Conservation (phyloP, 768 basidiomycete species). For the Paxillus rubicundulus region DNA sequence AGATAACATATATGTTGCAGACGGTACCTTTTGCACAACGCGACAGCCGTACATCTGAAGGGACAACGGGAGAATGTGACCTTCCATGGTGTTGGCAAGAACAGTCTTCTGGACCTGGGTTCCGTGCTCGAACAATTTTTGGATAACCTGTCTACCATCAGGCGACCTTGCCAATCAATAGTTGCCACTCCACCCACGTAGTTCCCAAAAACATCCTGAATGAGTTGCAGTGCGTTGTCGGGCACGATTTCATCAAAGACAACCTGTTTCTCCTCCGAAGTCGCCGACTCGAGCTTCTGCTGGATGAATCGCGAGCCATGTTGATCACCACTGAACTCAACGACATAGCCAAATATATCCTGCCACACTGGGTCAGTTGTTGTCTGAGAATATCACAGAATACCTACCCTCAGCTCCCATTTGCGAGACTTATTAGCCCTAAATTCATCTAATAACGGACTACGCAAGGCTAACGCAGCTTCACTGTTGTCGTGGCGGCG, state of each 20-base stretch:
- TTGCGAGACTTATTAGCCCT: slow-evolving; percentile 71
- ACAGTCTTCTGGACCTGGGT: slow-evolving; percentile 68
- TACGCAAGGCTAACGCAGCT: slow-evolving; percentile 46
- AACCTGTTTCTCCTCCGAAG: slow-evolving; percentile 72
- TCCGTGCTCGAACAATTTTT: slow-evolving; percentile 90
- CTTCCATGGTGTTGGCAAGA: slow-evolving; percentile 72
- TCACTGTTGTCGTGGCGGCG: slow-evolving; percentile 46
- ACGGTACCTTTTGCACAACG: slow-evolving; percentile 83
- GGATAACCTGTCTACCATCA: slow-evolving; percentile 65
- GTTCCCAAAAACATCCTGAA: slow-evolving; percentile 94
- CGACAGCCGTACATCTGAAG: slow-evolving; percentile 96
- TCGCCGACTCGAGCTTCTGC: slow-evolving; percentile 73
- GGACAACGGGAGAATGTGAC: slow-evolving; percentile 71
- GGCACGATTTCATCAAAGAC: slow-evolving; percentile 90
- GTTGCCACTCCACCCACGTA: slow-evolving; percentile 55
- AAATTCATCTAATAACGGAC: slow-evolving; percentile 81
- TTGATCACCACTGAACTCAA: slow-evolving; percentile 93
- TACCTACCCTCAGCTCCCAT: slow-evolving; percentile 77
- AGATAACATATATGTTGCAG: background rate
- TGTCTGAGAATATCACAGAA: slow-evolving; percentile 1
- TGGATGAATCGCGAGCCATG: slow-evolving; percentile 99
- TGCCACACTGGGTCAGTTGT: slow-evolving; percentile 30
- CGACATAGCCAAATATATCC: slow-evolving; percentile 84
- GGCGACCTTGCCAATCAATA: background rate
- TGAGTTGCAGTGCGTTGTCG: slow-evolving; percentile 66